Base-by-base conservation (phyloP, 2,329 filamentous ascomycete species). In the Fusarium tupiense region DNA sequence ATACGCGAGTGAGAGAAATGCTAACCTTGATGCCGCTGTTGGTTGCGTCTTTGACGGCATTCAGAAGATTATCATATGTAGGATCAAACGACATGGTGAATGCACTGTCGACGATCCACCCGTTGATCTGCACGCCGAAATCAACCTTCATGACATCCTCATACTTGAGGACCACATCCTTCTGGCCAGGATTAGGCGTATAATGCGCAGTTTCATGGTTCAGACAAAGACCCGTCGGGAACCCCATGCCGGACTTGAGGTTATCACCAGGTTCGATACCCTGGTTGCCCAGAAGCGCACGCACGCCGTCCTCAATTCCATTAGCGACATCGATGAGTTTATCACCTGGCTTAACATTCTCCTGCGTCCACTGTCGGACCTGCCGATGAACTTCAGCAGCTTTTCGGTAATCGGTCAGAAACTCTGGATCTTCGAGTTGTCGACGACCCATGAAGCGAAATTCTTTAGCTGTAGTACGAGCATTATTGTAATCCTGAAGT, bases 161-260 rank as follows among this genome's bases (percentile, higher is more conserved):
- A 50, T 91, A 80, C 76, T 92, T 86, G 41, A 95, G 84, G 17
- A 94, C 82, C 46, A 91, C 87, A 11, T 81, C 78, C 77, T 93
- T 93, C 81, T 95, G 95, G 26, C 93, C 93, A 1, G 93, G 91
- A 78, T 96, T 96, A 1, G 94, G 94, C 8, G 91, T 94, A 81
- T 92, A 96, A 83, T 96, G 94, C 3, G 94, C 94, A 2, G 93
- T 93, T 69, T 92, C 92, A 78, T 95, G 89, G 82, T 96, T 95
- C 73, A 96, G 87, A 79, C 91, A 94, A 49, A 96, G 84, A 59
- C 94, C 94, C 4, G 93, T 95, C 3, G 94, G 94, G 82, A 96
- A 96, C 2, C 92, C 94, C 88, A 96, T 91, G 40, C 94, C 94
- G 31, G 91, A 91, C 79, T 90, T 90, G 72, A 95, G 85, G 64